phyloP scores from a whole-genome alignment of 2,329 filamentous ascomycete species.

The Sporothrix curviconia region DNA sequence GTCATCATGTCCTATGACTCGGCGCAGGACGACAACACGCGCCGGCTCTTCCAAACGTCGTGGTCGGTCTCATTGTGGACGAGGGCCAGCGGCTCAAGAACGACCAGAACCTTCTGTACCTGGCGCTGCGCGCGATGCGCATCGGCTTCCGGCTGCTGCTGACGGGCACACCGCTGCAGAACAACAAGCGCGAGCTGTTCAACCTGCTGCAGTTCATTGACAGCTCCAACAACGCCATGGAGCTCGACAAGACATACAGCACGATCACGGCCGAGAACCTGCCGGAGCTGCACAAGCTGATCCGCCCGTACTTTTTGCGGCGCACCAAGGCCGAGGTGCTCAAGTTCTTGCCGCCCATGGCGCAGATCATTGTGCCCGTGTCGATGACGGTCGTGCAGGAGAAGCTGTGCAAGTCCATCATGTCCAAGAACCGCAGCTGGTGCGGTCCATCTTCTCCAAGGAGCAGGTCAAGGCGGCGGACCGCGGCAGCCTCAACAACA shows the following conservation, averaged over 20 bases:
- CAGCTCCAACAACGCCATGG: constrained; percentile 58
- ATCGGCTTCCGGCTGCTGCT: constrained; percentile 80
- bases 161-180: constrained; percentile 89
- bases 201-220: constrained; percentile 96
- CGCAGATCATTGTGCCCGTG: constrained; percentile 91
- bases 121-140: constrained; percentile 62
- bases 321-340: constrained; percentile 88
- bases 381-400: constrained; percentile 92
- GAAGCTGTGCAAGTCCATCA: constrained; percentile 87
- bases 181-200: constrained; percentile 91
- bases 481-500: constrained; percentile 80
- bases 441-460: constrained; percentile 76
- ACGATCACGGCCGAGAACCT: constrained; percentile 81
- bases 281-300: constrained; percentile 71
- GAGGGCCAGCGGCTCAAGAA: constrained; percentile 96
- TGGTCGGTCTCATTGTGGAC: constrained; percentile 81
- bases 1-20: constrained; percentile 95
- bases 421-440: constrained; percentile 83
- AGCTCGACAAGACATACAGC: constrained; percentile 67
- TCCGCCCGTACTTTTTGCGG: constrained; percentile 62
- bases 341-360: constrained; percentile 86
- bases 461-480: constrained; percentile 62
- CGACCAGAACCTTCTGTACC: constrained; percentile 77
- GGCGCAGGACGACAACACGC: constrained; percentile 65
- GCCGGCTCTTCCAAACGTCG: constrained; percentile 57